A percentile compares a stretch with the other conserved stretches of the same genome.
phyloP scores from a whole-genome alignment of 805 yeast genomes.

The Ogataea trehalophila region DNA sequence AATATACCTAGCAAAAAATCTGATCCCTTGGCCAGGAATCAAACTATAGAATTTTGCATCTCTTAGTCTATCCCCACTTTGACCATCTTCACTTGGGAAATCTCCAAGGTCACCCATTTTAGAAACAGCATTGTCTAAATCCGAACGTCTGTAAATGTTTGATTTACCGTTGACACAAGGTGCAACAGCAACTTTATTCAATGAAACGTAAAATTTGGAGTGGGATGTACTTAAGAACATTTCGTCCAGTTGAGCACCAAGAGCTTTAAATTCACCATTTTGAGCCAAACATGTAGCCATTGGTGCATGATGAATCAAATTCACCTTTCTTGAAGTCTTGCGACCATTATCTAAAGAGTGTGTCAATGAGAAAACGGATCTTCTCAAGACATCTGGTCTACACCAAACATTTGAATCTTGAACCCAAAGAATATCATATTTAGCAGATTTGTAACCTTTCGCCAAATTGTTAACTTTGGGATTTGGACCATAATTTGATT shows the following conservation, averaged over 20 bases:
- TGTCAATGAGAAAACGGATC: conserved; percentile 54
- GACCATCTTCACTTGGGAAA: conserved; percentile 27
- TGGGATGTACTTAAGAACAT: conserved; percentile 82
- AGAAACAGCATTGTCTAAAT: conserved; percentile 53
- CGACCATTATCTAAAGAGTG: conserved; percentile 50
- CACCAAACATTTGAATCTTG: conserved; percentile 86
- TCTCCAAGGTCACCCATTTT: conserved; percentile 28
- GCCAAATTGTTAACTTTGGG: conserved; percentile 85
- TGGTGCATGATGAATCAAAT: conserved; percentile 80
- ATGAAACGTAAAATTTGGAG: conserved; percentile 75
- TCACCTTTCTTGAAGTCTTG: conserved; percentile 37
- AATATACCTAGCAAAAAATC: conserved; percentile 71
- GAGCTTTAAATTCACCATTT: conserved; percentile 20
- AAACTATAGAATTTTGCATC: conserved; percentile 30
- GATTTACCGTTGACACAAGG: conserved; percentile 93
- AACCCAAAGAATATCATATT: conserved; percentile 75
- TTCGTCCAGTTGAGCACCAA: conserved; percentile 75
- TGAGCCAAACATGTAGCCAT: conserved; percentile 39
- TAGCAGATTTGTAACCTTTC: conserved; percentile 69
- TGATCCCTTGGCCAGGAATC: conserved; percentile 45
- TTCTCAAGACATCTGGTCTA: conserved; percentile 52
- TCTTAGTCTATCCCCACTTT: conserved; percentile 28
- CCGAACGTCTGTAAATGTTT: conserved; percentile 66
- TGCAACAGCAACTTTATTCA: conserved; percentile 69
- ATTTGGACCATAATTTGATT: conserved; percentile 68